These are phyloP conservation scores for Plasmodium adleri DNA, from an alignment of 169 alveolate genomes.

Conservation along the genomic window DNA sequence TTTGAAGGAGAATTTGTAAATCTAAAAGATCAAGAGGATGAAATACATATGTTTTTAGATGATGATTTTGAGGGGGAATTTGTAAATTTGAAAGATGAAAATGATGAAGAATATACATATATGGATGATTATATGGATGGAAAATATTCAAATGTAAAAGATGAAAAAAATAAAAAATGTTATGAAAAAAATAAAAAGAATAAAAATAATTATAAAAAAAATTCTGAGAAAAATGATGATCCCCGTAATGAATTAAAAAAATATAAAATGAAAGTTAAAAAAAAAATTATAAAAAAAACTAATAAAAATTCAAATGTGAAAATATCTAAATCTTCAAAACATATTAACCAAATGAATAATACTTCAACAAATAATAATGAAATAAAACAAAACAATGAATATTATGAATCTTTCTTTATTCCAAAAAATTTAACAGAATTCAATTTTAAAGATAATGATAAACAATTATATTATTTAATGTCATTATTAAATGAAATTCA, in stretches of 20 bases:
- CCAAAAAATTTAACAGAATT: conserved; percentile 48
- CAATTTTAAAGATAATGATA: conserved; percentile 52
- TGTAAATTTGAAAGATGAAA: too few relatives aligned
- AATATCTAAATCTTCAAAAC: conserved; percentile 2
- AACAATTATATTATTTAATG: conserved; percentile 47
- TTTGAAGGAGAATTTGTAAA: too few relatives aligned
- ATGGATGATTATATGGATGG: background rate
- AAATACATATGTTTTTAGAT: too few relatives aligned
- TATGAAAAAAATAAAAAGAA: background rate
- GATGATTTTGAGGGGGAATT: too few relatives aligned
- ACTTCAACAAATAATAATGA: background rate
- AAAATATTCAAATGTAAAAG: background rate
- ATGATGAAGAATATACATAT: too few relatives aligned
- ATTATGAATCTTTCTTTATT: conserved; percentile 57
- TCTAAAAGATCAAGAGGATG: too few relatives aligned
- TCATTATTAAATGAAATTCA: conserved; percentile 46
- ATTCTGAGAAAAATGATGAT: background rate
- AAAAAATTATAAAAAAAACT: conserved; percentile 15
- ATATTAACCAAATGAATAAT: conserved; percentile 8
- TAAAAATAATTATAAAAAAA: background rate
- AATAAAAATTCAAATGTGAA: conserved; percentile 22
- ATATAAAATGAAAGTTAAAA: background rate
- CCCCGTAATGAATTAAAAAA: background rate
- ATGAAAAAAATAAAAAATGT: background rate
- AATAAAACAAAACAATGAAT: conserved; percentile 21